A percentile compares a stretch with the other conserved stretches of the same genome.
phyloP scores from a whole-genome alignment of 305 asterid genomes.

The Fraxinus angustifolia region DNA sequence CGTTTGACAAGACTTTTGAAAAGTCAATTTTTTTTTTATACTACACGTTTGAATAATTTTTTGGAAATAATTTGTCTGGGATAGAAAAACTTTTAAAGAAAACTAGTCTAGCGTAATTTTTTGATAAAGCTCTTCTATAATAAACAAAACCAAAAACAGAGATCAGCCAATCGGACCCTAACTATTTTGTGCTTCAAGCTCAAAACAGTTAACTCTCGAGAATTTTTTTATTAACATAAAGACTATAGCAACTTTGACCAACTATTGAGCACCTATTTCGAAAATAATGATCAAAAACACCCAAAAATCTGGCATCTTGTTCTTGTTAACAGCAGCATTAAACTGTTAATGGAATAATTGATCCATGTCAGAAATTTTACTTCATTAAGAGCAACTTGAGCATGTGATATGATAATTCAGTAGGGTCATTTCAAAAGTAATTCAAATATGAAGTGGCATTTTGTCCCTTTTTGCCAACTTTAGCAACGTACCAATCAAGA shows the following conservation, averaged over 20 bases:
- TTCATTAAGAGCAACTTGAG: conserved; percentile 32
- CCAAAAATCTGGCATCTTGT: conserved; percentile 24
- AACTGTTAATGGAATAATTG: conserved; percentile 29
- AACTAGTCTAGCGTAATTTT: neutral
- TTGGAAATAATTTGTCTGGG: too few species aligned
- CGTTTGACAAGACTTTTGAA: neutral
- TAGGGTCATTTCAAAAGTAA: conserved; percentile 48
- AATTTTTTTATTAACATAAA: neutral
- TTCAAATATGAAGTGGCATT: conserved; percentile 36
- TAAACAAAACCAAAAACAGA: neutral
- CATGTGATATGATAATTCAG: conserved; percentile 48
- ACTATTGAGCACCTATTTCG: neutral
- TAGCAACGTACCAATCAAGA: conserved; percentile 37
- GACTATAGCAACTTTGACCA: neutral
- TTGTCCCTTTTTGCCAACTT: conserved; percentile 59
- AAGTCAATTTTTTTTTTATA: too few species aligned
- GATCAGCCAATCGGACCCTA: neutral
- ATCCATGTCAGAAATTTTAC: conserved; percentile 19
- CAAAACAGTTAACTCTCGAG: neutral
- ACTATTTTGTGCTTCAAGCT: neutral
- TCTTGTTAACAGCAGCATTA: conserved; percentile 18
- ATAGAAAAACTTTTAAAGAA: neutral
- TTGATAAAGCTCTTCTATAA: neutral
- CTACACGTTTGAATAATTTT: neutral
- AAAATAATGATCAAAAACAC: conserved; percentile 3